Evolutionary conservation across 805 yeast genomes (phyloP), one percentile per base, ranked within the genome.

Genomic region (Yarrowia hollandica): DNA sequence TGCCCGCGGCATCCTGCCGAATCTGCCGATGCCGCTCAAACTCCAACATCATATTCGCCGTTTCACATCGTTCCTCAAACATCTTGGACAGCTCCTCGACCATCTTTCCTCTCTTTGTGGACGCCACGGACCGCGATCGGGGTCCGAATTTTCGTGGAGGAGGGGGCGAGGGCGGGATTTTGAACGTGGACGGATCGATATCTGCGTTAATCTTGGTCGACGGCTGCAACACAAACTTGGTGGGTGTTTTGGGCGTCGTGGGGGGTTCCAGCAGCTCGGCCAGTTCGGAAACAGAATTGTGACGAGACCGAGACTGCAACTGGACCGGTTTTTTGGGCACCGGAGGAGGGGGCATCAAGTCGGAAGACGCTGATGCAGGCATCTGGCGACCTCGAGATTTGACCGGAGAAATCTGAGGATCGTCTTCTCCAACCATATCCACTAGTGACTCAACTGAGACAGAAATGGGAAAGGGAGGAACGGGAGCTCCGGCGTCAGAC

Each of bases 81-180:
- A 84, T 69, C 60, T 77, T 79, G 1, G 89, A 86, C 61, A 85
- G 72, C 65, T 80, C 83, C 11, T 83, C 80, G 1, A 85, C 89
- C 69, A 81, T 82, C 56, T 80, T 75, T 11, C 82, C 84, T 15
- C 83, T 68, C 11, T 79, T 74, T 6, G 81, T 64, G 4, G 66
- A 55, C 15, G 65, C 81, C 5, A 69, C 61, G 9, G 62, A 46
- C 66, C 60, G 46, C 64, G 66, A 58, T 33, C 62, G 61, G 3
- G 66, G 64, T 6, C 67, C 66, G 37, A 65, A 64, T 46, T 61
- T 61, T 15, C 68, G 60, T 10, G 63, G 62, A 3, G 63, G 60
- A 3, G 61, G 59, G 2, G 64, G 64, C 9, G 62, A 58, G 6
- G 60, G 68, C 21, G 44, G 41, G 33, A 52, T 52, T 11, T 52